Conservation (phyloP, 257 asterid species). For the Echium plantagineum region DNA sequence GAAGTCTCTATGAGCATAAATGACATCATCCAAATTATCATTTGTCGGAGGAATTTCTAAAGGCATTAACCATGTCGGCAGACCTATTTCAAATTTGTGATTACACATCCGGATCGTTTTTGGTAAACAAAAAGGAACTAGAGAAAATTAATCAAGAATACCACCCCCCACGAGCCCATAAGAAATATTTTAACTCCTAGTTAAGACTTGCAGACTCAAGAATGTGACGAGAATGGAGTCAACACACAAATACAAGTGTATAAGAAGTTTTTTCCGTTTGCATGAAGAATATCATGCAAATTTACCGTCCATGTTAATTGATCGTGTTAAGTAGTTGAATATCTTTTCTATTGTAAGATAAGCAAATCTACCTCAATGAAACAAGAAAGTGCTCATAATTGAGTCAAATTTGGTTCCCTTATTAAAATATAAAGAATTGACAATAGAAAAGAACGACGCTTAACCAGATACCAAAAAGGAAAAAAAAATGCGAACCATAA, state of each 20-base stretch:
- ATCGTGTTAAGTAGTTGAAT: background rate
- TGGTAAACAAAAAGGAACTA: background rate
- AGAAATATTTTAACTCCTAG: background rate
- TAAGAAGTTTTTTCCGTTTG: too few relatives aligned
- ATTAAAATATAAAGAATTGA: too few relatives aligned
- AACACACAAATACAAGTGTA: background rate
- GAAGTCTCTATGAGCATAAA: slow-evolving; percentile 34
- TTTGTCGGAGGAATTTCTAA: slow-evolving; percentile 41
- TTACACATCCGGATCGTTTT: background rate
- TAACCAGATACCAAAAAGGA: too few relatives aligned
- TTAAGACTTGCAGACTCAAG: background rate
- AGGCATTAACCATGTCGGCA: slow-evolving; percentile 81
- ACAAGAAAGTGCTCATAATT: background rate
- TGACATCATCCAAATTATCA: slow-evolving; percentile 44
- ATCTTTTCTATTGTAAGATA: background rate
- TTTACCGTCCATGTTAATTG: too few relatives aligned
- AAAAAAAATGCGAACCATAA: background rate
- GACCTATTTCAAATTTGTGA: slow-evolving; percentile 30
- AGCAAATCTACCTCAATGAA: background rate
- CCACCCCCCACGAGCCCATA: background rate
- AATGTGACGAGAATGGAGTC: background rate
- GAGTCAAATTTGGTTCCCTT: background rate
- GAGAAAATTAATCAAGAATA: background rate
- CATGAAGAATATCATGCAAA: background rate
- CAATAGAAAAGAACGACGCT: background rate